Evolutionary conservation across 164 flowering plant genomes (phyloP), one percentile per base, ranked within the genome.

Genomic region (Dillenia suffruticosa): DNA sequence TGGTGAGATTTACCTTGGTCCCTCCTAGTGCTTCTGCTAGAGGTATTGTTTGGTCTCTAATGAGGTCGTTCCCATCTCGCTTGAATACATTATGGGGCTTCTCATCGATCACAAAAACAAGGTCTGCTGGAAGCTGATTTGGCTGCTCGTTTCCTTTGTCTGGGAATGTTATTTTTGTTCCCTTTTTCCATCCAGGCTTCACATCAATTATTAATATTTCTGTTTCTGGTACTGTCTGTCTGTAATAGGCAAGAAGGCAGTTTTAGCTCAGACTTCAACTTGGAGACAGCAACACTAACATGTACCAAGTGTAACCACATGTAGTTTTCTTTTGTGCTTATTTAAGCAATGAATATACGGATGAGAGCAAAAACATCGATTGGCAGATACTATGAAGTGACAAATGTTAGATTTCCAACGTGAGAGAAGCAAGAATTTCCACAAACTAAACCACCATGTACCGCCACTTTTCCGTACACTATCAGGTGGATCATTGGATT

Each of bases 121-220:
- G 74, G 59, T 86, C 91, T 10, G 91, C 87, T 7, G 91, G 84
- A 1, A 84, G 79, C 63, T 82, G 85, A 63, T 77, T 76, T 8
- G 56, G 72, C 43, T 77, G 82, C 78, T 84, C 81, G 22, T 86
- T 83, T 26, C 91, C 91, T 71, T 86, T 86, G 40, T 84, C 88
- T 14, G 78, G 83, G 67, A 86, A 86, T 0, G 86, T 84, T 44
- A 84, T 80, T 32, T 32, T 32, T 32, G 40, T 32, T 32, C 40
- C 40, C 6, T 32, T 32, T 32, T 32, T 32, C 40, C 66, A 86
- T 13, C 91, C 91, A 0, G 91, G 91, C 70, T 79, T 79, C 67
- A 81, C 76, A 9, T 81, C 91, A 11, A 86, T 86, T 45, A 84
- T 77, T 47, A 86, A 62, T 49, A 84, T 79, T 69, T 86, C 91